Evolutionary conservation across 176 grass and related monocot species (phyloP), one percentile per base, ranked within the genome.

Genomic region (Oryza rufipogon): DNA sequence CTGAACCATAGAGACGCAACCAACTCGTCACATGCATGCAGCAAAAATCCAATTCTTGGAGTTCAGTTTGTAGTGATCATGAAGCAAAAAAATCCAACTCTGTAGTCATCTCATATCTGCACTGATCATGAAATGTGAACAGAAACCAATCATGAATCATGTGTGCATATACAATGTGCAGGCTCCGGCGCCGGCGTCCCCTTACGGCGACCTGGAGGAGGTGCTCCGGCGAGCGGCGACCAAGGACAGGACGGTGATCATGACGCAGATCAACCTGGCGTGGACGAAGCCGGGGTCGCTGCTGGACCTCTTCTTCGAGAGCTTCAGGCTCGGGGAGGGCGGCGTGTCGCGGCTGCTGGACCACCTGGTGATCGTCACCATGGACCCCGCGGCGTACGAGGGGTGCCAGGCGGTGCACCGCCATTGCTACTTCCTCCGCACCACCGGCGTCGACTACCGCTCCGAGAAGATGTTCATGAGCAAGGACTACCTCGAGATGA

Each of bases 301-400:
- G 51, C 91, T 98, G 4, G 96, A 98, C 81, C 81, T 98, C 80
- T 98, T 98, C 90, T 90, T 98, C 48, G 92, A 98, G 91, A 95
- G 92, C 82, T 98, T 98, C 91, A 69, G 86, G 7, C 22, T 3
- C 0, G 92, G 96, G 0, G 77, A 95, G 19, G 90, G 89, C 30
- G 87, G 86, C 23, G 90, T 91, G n/a, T 76, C 90, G 38, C 76
- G 81, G 14, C 87, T 98, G 46, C 91, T 98, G 26, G 87, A 95
- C 14, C 92, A 98, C 84, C 82, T 98, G 41, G 89, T 98, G 15
- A 88, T 98, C 79, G 86, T 98, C 46, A 90, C 96, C 70, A 91
- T 98, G 91, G 96, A 98, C 88, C 91, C 87, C 1, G 84, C 87
- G n/a, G 91, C 96, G 2, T 98, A 94, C 88, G 80, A 86, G 39